Evolutionary conservation across 1,284 basidiomycete genomes (phyloP).

Genomic region (Trichosporon ovoides): DNA sequence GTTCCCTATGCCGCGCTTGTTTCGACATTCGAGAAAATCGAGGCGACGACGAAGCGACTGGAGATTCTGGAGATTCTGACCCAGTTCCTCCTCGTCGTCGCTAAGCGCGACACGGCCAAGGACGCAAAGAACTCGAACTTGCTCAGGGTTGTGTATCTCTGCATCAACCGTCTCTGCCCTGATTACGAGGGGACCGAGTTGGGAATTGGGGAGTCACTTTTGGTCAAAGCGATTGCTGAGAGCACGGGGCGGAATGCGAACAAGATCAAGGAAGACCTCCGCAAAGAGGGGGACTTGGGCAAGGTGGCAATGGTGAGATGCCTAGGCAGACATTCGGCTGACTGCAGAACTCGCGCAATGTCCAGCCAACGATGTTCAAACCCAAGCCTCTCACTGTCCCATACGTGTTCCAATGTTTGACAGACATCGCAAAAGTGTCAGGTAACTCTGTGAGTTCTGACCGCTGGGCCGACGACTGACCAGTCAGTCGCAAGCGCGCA

Average conservation of each 20-base stretch:
- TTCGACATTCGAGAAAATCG: slow-evolving; percentile 82
- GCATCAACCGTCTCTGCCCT: slow-evolving; percentile 91
- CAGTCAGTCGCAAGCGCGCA: slow-evolving; percentile 81
- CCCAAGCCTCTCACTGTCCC: slow-evolving; percentile 84
- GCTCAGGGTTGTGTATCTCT: slow-evolving; percentile 87
- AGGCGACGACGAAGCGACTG: slow-evolving; percentile 90
- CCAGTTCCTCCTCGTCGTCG: slow-evolving; percentile 80
- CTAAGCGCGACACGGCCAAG: slow-evolving; percentile 55
- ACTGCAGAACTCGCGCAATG: slow-evolving; percentile 78
- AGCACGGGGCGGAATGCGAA: slow-evolving; percentile 81
- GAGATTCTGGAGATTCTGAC: slow-evolving; percentile 89
- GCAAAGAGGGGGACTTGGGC: slow-evolving; percentile 91
- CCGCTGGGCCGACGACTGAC: not conserved
- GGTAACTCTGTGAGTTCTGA: slow-evolving; percentile 67
- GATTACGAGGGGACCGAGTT: slow-evolving; percentile 95
- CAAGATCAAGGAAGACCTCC: slow-evolving; percentile 84
- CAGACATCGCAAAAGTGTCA: slow-evolving; percentile 75
- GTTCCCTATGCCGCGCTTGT: slow-evolving; percentile 91
- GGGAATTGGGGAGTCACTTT: slow-evolving; percentile 89
- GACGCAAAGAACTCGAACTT: slow-evolving; percentile 58
- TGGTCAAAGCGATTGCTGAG: slow-evolving; percentile 93
- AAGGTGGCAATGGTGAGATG: slow-evolving; percentile 79
- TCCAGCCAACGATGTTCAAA: slow-evolving; percentile 91
- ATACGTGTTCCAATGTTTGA: slow-evolving; percentile 77
- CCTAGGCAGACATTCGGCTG: not conserved